Conservation (phyloP, 106 monocot genomes). For the Alisma plantagoaquatica region DNA sequence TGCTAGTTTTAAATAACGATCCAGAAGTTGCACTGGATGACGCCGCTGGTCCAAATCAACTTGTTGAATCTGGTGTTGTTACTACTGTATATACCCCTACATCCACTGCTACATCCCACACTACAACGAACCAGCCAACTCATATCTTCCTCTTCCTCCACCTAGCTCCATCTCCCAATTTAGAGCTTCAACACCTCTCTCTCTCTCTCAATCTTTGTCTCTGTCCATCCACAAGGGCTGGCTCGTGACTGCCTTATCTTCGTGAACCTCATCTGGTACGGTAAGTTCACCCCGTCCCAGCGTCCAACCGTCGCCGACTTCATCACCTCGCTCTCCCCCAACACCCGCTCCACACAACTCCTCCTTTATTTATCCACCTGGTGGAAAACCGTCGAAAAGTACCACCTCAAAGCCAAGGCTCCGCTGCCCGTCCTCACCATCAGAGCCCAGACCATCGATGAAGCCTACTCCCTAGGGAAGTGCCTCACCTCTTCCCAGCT, state of each 20-base stretch:
- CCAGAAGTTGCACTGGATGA: no score
- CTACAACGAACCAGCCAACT: background rate
- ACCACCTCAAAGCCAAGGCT: no score
- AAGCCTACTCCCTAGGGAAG: slow-evolving; percentile 20
- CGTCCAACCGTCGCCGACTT: slow-evolving; percentile 43
- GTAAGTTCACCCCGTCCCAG: no score
- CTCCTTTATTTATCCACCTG: slow-evolving; percentile 34
- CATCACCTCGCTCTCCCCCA: slow-evolving; percentile 32
- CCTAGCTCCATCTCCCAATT: background rate
- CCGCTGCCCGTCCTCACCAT: slow-evolving; percentile 16
- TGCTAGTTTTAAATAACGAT: no score
- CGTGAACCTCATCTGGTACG: no score
- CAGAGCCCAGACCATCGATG: slow-evolving; percentile 37
- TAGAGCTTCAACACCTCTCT: background rate
- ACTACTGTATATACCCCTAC: background rate
- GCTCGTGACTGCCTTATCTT: slow-evolving; percentile 1
- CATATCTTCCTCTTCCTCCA: background rate
- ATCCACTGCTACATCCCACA: background rate
- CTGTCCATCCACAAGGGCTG: background rate
- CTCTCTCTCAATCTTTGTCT: no score
- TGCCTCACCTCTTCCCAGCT: slow-evolving; percentile 27
- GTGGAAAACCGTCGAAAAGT: slow-evolving; percentile 41
- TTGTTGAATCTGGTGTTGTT: no score
- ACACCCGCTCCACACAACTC: slow-evolving; percentile 9
- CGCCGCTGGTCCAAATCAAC: no score